Percentiles rank a stretch among this genome's conserved stretches.
Conservation (phyloP, 352 stramenopile species). For the Thalassiosira exigua region DNA sequence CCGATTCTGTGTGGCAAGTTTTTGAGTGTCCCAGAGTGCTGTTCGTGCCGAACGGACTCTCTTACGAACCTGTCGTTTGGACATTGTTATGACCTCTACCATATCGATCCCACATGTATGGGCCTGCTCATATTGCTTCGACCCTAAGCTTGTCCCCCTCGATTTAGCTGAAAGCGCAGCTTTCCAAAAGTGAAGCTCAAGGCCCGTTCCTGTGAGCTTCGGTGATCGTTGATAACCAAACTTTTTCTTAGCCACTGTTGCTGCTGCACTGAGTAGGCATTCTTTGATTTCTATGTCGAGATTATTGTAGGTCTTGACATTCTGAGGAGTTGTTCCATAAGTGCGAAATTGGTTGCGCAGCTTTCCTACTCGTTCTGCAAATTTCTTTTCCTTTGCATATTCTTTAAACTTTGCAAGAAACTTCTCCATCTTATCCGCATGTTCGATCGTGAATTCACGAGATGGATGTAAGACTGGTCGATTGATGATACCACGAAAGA, state of each 20-base stretch:
- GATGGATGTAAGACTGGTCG: neutral
- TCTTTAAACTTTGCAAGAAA: conserved; percentile 7
- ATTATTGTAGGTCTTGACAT: neutral
- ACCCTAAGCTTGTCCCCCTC: neutral
- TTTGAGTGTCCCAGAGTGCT: conserved; percentile 17
- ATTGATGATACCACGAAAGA: conserved; percentile 24
- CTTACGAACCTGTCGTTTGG: neutral
- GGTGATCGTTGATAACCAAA: conserved; percentile 38
- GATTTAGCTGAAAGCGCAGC: conserved; percentile 7
- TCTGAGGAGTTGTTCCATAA: neutral
- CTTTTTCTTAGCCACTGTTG: conserved; percentile 10
- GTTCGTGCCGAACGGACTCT: neutral
- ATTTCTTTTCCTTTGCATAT: conserved; percentile 6
- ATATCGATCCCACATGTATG: neutral
- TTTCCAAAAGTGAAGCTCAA: conserved; percentile 29
- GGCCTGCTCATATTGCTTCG: neutral
- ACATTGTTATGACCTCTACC: neutral
- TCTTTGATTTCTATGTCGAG: conserved; percentile 13
- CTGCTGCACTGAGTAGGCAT: neutral
- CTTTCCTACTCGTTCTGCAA: neutral
- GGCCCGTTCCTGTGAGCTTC: neutral
- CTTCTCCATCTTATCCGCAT: conserved; percentile 26
- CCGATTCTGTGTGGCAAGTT: conserved; percentile 2
- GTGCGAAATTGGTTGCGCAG: neutral
- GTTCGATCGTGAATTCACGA: conserved; percentile 26